Evolutionary conservation across 139 green algal genomes (phyloP), one percentile per base, ranked within the genome.

Genomic region (Pseudopediastrum boryanum): DNA sequence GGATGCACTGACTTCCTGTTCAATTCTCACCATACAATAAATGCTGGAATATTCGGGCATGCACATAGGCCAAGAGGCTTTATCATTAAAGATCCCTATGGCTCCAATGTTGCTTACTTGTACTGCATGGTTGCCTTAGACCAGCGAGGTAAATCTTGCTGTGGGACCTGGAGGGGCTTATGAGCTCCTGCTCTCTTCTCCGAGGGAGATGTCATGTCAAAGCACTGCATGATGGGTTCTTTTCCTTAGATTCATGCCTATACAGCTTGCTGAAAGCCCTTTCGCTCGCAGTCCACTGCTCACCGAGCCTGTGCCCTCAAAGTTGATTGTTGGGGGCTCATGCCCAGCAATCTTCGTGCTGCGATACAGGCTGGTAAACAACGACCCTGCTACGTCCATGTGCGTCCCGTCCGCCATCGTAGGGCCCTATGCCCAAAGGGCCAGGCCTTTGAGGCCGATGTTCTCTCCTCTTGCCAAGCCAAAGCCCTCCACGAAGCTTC

Each of bases 171-270:
- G 1, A 88, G 71, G 1, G 58, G 48, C 39, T 89, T 82, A 56
- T 94, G 89, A 2, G 84, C 56, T 3, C 89, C 89, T 12, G 89
- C 85, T 31, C 86, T 69, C 1, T 58, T 56, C 38, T 80, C 66
- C 10, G 83, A 88, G 29, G 86, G 61, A 5, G 72, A 21, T 4
- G 87, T 94, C 8, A 83, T 90, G 74, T 94, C 89, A 66, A 94
- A 94, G 76, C 89, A 94, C 89, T 90, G 83, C 70, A 56, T 33
- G n/a, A n/a, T n/a, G n/a, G n/a, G 41, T n/a, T n/a, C n/a, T n/a
- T n/a, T n/a, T n/a, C n/a, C n/a, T n/a, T n/a, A n/a, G n/a, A n/a
- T n/a, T n/a, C n/a, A n/a, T n/a, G n/a, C n/a, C n/a, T n/a, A n/a
- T n/a, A n/a, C n/a, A n/a, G n/a, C n/a, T n/a, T n/a, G n/a, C n/a